Base-by-base conservation (phyloP, 2,329 filamentous ascomycete genomes). In the Xylariaceae sp. region DNA sequence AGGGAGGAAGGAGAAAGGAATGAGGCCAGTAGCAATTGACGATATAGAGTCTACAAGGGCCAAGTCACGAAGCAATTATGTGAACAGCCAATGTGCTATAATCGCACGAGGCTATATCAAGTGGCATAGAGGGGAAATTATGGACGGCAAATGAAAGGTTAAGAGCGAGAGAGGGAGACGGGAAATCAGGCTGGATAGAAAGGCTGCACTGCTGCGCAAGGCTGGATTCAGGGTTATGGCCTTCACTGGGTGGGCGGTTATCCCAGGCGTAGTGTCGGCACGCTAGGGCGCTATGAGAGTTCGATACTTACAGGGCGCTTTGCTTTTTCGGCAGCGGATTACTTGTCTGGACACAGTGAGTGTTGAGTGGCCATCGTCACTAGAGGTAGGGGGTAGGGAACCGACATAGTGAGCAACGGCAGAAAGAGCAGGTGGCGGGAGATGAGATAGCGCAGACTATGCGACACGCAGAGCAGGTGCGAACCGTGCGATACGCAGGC, bases 191-290 rank as follows among this genome's bases (percentile, higher is more conserved):
- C 60, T 62, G 60, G 58, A 50, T 54, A 51, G 60, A 62, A 60
- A 62, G 60, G 60, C 60, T 62, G 51, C 54, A 59, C 60, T 62
- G 47, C 55, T 19, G 41, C 31, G 51, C 60, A 54, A 62, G 60
- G 60, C 60, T 62, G 60, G 58, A 62, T 43, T 54, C 48, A 48
- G 55, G 55, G 31, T 49, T 40, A n/a, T 49, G 51, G 31, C 29
- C 47, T 41, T 47, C 45, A 6, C 12, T 44, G 42, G 53, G 47
- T 47, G 55, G 45, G 57, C 54, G 54, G 51, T 51, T 50, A 46
- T 40, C 29, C 32, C 8, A 37, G 35, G 50, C 46, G 52, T 52
- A 43, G 40, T 46, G 40, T 40, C 8, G 35, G 35, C 35, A 11
- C 35, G 12, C 35, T 37, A 37, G 35, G 12, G 5, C 35, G 35